Base-by-base conservation (phyloP, 495 filamentous ascomycete species). In the Oleoguttula mirabilis region DNA sequence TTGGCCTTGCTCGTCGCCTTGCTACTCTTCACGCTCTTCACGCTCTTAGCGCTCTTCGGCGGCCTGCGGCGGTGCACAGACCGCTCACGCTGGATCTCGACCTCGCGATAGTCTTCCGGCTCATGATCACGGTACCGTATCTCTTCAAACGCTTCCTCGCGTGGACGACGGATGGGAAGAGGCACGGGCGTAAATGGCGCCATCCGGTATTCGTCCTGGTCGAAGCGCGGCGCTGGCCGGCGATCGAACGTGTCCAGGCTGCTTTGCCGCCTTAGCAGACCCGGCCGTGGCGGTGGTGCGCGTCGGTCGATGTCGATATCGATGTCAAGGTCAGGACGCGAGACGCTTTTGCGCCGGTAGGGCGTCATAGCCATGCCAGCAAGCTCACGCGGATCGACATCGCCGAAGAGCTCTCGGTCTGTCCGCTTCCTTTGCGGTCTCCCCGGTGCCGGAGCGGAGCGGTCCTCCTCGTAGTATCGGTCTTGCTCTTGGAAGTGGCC, bases 231-330 rank as follows among this genome's bases (percentile, higher is more conserved):
- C 16, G 67, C 52, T 2, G 79, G 75, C 43, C 73, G 69, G 21
- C 80, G 73, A 61, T 84, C 80, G 52, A 80, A 84, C 0, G 79
- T 82, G 58, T 83, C 79, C 21, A 82, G 62, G 37, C 75, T 80
- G 14, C 76, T 80, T 51, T 80, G 78, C 10, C 79, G 67, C 42
- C 79, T 69, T 44, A 79, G 50, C 23, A 79, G 63, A 12, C 66
- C 69, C n/a, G 79, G 79, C 23, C 68, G 64, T 24, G 60, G 60
- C 55, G 55, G 60, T 45, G 27, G 66, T 23, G 66, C 60, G 41
- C 44, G 66, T n/a, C n/a, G n/a, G n/a, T n/a, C n/a, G n/a, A n/a
- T n/a, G n/a, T n/a, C n/a, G n/a, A n/a, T n/a, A 12, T 51, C 42
- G 12, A 38, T 24, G 14, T 51, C 43, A 4, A 36, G 7, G 3